Evolutionary conservation across 2,329 filamentous ascomycete genomes (phyloP), one percentile per base, ranked within the genome.

Genomic region (Colletotrichum ledebouriae): DNA sequence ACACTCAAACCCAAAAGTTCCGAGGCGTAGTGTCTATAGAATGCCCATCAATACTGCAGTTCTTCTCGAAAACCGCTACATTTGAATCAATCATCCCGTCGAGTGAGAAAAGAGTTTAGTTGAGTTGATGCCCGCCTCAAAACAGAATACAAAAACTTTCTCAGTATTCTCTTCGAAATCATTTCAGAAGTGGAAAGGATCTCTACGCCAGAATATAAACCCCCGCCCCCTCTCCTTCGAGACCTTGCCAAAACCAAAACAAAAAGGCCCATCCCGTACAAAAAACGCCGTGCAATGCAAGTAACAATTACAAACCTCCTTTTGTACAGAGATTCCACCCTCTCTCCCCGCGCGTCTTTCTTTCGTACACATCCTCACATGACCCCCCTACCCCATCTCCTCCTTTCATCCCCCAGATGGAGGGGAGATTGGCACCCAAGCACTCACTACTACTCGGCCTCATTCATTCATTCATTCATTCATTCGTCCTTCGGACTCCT

Each of bases 401-500:
- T 13, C 59, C 9, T 42, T 52, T 17, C 69, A 59, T 12, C 29
- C 6, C 29, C 29, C 6, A 29, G 7, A 29, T 2, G 29, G 7
- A 29, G 7, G 7, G 7, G 7, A 29, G 25, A 25, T 25, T 29
- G 29, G 29, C 29, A 29, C 7, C 29, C 6, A 29, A 1, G 29
- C 29, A 29, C 29, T 29, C 6, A 7, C 25, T 25, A 9, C 29
- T 7, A 29, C 29, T 29, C 29, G 22, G 22, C 22, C 22, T 29
- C 25, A 4, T 29, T 29, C 25, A 29, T 29, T 29, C 25, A 29
- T 25, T 6, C 25, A 25, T 29, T 29, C 25, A 6, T 29, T 34
- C 34, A 86, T 67, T 88, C 85, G 56, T 90, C 88, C 78, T 83
- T 88, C 72, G 92, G 92, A 85, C 91, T 91, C 74, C 92, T 83